A percentile compares a stretch with the other conserved stretches of the same genome.
These are phyloP conservation scores for Suillus plorans DNA, from an alignment of 768 basidiomycete genomes.

Conservation along the genomic window DNA sequence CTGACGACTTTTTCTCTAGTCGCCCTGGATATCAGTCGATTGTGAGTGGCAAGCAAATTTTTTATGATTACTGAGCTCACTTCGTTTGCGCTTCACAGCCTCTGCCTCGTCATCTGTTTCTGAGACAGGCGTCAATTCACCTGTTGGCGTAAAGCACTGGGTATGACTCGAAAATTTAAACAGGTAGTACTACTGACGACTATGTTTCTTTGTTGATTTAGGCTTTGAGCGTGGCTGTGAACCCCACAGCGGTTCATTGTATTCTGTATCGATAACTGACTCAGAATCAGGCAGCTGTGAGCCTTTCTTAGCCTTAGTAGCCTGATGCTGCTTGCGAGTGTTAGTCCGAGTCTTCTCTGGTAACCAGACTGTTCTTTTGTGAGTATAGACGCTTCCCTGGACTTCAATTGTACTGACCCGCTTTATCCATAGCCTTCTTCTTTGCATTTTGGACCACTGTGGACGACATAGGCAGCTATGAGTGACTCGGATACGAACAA, in stretches of 20 bases:
- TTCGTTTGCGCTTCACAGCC: not conserved
- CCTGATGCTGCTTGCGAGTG: no score
- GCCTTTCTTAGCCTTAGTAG: no score
- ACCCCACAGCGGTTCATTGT: not conserved
- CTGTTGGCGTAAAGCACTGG: not conserved
- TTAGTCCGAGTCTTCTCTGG: not conserved
- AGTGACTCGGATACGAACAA: not conserved
- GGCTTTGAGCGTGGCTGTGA: not conserved
- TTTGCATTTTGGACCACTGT: not conserved
- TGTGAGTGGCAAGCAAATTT: no score
- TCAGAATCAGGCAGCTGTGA: no score
- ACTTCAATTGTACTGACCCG: not conserved
- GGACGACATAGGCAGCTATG: not conserved
- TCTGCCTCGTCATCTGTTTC: not conserved
- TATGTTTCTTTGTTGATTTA: not conserved
- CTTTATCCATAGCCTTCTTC: not conserved
- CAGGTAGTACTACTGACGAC: not conserved
- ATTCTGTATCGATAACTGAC: no score
- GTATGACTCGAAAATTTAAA: not conserved
- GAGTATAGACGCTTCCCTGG: not conserved
- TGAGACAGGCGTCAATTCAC: not conserved
- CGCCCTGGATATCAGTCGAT: no score
- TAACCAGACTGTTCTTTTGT: not conserved
- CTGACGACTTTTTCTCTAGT: no score
- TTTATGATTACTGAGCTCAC: not conserved